A percentile compares a stretch with the other conserved stretches of the same genome.
Evolutionary conservation across 1,284 basidiomycete genomes (phyloP).

Genomic region (Anthracocystis setariae): DNA sequence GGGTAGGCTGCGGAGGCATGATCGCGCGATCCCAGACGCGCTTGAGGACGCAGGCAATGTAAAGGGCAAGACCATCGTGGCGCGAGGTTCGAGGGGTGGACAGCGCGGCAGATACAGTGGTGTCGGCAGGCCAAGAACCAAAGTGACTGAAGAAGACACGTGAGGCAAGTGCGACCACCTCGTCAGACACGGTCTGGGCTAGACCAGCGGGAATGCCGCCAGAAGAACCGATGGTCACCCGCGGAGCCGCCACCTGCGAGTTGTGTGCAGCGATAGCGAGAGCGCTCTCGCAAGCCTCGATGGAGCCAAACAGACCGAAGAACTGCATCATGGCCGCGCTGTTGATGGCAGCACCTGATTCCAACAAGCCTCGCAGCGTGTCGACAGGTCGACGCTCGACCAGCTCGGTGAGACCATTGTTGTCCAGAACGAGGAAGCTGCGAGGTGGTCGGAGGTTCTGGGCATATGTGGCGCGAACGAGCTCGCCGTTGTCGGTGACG

Average conservation of each 20-base stretch:
- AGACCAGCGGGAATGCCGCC: constrained; percentile 23
- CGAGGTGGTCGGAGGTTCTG: constrained; percentile 79
- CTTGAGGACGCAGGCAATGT: constrained; percentile 83
- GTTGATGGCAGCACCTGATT: constrained; percentile 56
- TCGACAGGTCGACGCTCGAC: constrained; percentile 86
- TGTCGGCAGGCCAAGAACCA: constrained; percentile 60
- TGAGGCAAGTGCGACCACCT: constrained; percentile 60
- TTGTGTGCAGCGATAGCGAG: constrained; percentile 74
- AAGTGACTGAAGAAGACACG: constrained; percentile 63
- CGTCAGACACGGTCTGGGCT: constrained; percentile 49
- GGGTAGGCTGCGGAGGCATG: constrained; percentile 39
- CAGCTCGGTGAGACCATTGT: constrained; percentile 82
- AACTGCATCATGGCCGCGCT: constrained; percentile 62
- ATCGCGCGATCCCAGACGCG: constrained; percentile 84
- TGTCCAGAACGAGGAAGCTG: constrained; percentile 86
- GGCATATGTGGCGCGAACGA: constrained; percentile 79
- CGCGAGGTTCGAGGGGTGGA: constrained; percentile 69
- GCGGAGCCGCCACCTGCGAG: constrained; percentile 49
- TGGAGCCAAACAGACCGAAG: constrained; percentile 58
- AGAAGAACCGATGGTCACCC: constrained; percentile 34
- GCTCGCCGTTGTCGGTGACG: constrained; percentile 49
- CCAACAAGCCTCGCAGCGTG: constrained; percentile 73
- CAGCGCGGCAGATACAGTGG: constrained; percentile 47
- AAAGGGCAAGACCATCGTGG: constrained; percentile 87
- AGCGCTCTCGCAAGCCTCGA: constrained; percentile 87